Conservation (phyloP, 2,329 filamentous ascomycete species). For the Zarea fungicola region DNA sequence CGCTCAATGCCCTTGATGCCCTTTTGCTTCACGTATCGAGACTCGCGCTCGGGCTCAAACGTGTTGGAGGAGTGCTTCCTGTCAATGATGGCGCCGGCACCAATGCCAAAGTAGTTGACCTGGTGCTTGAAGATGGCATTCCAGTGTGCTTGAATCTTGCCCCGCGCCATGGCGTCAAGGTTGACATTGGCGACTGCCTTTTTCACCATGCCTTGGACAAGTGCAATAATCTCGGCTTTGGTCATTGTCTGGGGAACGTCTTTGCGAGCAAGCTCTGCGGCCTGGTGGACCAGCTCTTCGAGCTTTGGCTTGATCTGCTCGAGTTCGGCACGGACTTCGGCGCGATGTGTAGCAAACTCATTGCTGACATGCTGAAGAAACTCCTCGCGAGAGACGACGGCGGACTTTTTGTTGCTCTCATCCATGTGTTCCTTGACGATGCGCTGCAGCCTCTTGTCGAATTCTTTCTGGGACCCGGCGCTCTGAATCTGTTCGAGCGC, state of each 20-base stretch:
- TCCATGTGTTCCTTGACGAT: constrained; percentile 33
- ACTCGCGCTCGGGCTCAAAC: constrained; percentile 31
- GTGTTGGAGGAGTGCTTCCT: constrained; percentile 54
- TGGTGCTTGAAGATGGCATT: constrained; percentile 42
- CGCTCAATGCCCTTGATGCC: constrained; percentile 19
- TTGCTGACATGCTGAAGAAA: constrained; percentile 40
- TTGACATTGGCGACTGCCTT: constrained; percentile 41
- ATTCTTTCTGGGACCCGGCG: constrained; percentile 28
- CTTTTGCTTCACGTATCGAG: constrained; percentile 14
- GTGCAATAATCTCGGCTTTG: constrained; percentile 33
- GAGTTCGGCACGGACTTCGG: constrained; percentile 37
- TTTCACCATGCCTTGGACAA: constrained; percentile 38
- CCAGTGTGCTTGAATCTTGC: constrained; percentile 41
- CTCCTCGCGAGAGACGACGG: constrained; percentile 42
- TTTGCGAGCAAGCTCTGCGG: constrained; percentile 24
- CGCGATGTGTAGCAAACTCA: constrained; percentile 33
- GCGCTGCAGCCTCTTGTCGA: constrained; percentile 31
- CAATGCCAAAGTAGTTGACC: constrained; percentile 69
- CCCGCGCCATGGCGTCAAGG: constrained; percentile 42
- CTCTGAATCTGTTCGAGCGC: constrained; percentile 30
- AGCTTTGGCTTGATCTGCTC: constrained; percentile 31
- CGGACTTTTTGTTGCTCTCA: constrained; percentile 26
- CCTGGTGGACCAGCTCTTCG: constrained; percentile 27
- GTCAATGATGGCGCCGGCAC: constrained; percentile 63
- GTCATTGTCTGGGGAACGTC: constrained; percentile 29